Base-by-base conservation (phyloP, 805 yeast genomes). In the Lipomyces chichibuensis region DNA sequence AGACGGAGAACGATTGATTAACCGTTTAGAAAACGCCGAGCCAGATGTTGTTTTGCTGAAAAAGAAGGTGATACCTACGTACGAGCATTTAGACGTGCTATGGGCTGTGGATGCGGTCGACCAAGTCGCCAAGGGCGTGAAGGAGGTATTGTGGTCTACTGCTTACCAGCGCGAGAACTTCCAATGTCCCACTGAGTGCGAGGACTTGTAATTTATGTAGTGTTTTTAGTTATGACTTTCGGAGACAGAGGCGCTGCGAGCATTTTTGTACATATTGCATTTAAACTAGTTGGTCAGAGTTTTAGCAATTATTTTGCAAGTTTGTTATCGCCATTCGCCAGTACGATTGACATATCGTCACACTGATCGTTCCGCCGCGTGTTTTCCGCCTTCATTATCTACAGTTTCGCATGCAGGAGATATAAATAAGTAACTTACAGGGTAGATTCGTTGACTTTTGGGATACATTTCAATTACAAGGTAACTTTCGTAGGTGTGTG, bases 11-110 rank as follows among this genome's bases (percentile, higher is more conserved):
- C 77, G 86, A 64, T 82, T 95, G 46, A 80, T 87, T 11, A 79
- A 86, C 23, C 93, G 94, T 73, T 82, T 94, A 78, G 77, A 80
- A 20, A 78, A 81, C 51, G 81, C 82, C 67, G 98, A 94, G 77
- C 80, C 82, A 0, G 69, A 73, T n/a, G 84, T 69, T 76, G 69
- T 43, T 74, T 80, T 76, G 69, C 84, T 76, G 70, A 76, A 73
- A 14, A 77, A 79, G 25, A 74, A 80, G 25, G 83, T 83, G 60
- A 67, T 94, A 5, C 84, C 85, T 0, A 84, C 82, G 9, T 94
- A 94, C 76, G 86, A 92, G 20, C 99, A 94, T 77, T 79, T 94
- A 62, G 99, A 94, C 77, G 97, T 92, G 0, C 80, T 93, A 14
- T 94, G 99, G 99, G 94, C 98, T 0, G 87, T 84, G 73, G 93